Conservation (phyloP, 371 early-diverging fungal species). For the Rhizopus sp. region DNA sequence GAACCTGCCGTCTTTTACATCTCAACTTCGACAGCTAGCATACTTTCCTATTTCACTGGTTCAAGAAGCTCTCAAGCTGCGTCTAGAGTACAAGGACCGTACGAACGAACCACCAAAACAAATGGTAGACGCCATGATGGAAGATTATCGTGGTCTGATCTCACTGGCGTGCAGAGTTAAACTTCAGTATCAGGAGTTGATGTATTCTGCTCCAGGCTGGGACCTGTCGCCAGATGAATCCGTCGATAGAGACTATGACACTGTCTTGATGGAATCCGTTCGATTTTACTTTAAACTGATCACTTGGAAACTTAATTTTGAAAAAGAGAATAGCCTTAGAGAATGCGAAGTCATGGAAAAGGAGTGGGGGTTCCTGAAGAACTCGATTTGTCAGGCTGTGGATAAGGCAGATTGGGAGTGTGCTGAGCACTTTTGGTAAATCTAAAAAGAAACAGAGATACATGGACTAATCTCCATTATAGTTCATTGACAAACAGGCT, state of each 20-base stretch:
- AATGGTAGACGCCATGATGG: constrained; percentile 81
- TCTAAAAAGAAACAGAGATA: not conserved
- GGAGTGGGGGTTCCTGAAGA: constrained; percentile 77
- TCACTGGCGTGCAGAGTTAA: constrained; percentile 74
- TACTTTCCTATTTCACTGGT: constrained; percentile 78
- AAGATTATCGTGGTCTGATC: constrained; percentile 77
- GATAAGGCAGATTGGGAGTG: constrained; percentile 76
- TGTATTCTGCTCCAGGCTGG: constrained; percentile 72
- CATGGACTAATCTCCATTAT: constrained; percentile 8
- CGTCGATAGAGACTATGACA: constrained; percentile 70
- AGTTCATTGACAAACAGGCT: constrained; percentile 53
- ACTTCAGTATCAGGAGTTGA: constrained; percentile 66
- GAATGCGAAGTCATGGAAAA: constrained; percentile 81
- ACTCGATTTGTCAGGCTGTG: constrained; percentile 68
- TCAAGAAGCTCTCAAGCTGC: constrained; percentile 76
- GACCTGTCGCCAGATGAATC: constrained; percentile 51
- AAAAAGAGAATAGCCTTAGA: constrained; percentile 62
- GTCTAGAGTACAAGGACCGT: constrained; percentile 74
- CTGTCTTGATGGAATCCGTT: constrained; percentile 68
- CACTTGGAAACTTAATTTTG: constrained; percentile 64
- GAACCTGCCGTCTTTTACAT: constrained; percentile 69
- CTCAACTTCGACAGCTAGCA: constrained; percentile 69
- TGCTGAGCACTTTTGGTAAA: constrained; percentile 77
- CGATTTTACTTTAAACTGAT: constrained; percentile 82
- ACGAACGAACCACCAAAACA: constrained; percentile 69